Evolutionary conservation across 2,329 filamentous ascomycete genomes (phyloP).

Genomic region (Neocatenulostroma microsporum): DNA sequence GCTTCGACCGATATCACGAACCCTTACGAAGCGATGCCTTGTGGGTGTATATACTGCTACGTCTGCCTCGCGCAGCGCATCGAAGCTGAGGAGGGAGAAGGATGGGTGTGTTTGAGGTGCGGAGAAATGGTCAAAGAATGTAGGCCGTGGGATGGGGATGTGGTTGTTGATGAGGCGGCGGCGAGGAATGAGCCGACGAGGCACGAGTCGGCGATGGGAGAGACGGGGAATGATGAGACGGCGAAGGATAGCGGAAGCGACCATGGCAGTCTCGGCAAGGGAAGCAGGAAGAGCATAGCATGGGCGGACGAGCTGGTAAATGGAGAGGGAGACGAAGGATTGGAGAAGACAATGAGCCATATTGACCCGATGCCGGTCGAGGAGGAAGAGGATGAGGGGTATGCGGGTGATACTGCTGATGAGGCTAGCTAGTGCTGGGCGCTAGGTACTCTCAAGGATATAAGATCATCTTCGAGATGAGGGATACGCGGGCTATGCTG

Average conservation of each 20-base stretch:
- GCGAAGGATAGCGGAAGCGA: constrained; percentile 3
- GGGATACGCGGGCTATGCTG: too few species aligned
- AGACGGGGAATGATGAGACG: constrained; percentile 7
- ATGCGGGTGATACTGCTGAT: too few species aligned
- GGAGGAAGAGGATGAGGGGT: constrained; percentile 21
- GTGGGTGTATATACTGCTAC: constrained; percentile 91
- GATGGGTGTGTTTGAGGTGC: constrained; percentile 85
- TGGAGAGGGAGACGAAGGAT: constrained; percentile 15
- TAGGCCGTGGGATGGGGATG: constrained; percentile 84
- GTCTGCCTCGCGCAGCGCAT: constrained; percentile 86
- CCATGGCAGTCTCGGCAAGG: too few species aligned
- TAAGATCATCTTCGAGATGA: too few species aligned
- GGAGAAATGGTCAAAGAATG: constrained; percentile 78
- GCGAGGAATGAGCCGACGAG: too few species aligned
- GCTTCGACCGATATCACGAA: constrained; percentile 92
- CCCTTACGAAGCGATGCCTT: constrained; percentile 84
- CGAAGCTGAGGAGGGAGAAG: constrained; percentile 87
- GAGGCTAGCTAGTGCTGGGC: neutral
- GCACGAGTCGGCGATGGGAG: neutral
- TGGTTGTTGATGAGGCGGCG: too few species aligned
- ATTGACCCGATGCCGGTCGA: constrained; percentile 26
- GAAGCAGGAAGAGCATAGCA: constrained; percentile 25
- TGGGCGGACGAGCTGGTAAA: constrained; percentile 27
- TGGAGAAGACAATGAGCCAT: constrained; percentile 13
- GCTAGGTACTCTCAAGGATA: too few species aligned